Base-by-base conservation (phyloP, 345 rosid genomes). In the Brassica napus region DNA sequence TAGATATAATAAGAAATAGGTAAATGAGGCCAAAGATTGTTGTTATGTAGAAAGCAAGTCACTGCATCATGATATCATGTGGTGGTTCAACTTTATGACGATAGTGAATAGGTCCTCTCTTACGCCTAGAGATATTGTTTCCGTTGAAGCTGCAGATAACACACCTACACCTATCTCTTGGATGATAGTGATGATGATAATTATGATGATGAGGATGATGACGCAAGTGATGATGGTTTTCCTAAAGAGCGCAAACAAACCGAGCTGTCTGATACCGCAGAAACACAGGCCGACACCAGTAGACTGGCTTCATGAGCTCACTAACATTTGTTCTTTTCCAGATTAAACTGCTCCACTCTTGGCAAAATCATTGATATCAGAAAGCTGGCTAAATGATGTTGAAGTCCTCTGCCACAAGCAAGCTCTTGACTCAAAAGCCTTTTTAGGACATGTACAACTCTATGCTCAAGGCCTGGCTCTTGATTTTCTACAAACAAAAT, bases 361-460 rank as follows among this genome's bases (percentile, higher is more conserved):
- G 78, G 87, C 97, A 90, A 76, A 93, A 81, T 91, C 79, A 30
- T 91, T 88, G 81, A 86, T 85, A 30, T 85, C 76, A 69, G 62
- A 18, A 7, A 57, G 62, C 28, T 21, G 62, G 63, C 31, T 61
- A 77, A 85, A 86, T 15, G 71, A 11, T 1, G 88, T 79, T 16
- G 84, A 83, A 81, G 77, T 68, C 94, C 96, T 1, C 28, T 81
- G 60, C 93, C 94, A 88, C 77, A 82, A 85, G 85, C 91, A 88
- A 44, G 92, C 92, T 79, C 86, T 83, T 35, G 88, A 31, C 39
- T 14, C 12, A n/a, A 30, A 44, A 44, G 52, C 34, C 11, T 31
- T 14, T 63, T n/a, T 11, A 75, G 37, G 42, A 21, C 18, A 44
- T 39, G 55, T 5, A 8, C 72, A 35, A 10, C 67, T 42, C 73